Percentiles rank a stretch among this genome's conserved stretches.
These are phyloP conservation scores for Cystobasidiopsis lactophilus DNA, from an alignment of 768 basidiomycete species.

Conservation along the genomic window DNA sequence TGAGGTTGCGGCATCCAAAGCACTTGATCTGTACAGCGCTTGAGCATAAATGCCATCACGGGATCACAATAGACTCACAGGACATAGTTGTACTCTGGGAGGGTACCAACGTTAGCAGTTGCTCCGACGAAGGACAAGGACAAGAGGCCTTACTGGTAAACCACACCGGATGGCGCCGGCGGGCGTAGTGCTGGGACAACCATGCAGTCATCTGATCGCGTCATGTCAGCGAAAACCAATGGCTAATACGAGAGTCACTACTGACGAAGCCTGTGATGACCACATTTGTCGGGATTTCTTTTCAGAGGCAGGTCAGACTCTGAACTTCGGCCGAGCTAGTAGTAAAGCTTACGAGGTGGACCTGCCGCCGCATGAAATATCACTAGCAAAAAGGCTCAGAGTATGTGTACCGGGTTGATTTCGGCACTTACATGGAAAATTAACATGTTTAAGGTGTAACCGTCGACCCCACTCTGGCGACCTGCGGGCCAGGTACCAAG, in stretches of 20 bases:
- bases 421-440: not conserved
- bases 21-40: constrained; percentile 8
- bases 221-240: too few species aligned
- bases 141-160: constrained; percentile 15
- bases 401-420: not conserved
- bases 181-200: constrained; percentile 15
- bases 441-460: too few species aligned
- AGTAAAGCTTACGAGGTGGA: constrained; percentile 9
- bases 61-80: not conserved
- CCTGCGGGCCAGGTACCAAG: constrained; percentile 15
- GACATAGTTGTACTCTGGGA: constrained; percentile 1
- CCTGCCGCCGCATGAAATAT: constrained; percentile 1
- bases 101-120: too few species aligned
- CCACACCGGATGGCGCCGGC: constrained; percentile 14
- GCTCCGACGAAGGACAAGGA: not conserved
- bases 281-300: constrained; percentile 19
- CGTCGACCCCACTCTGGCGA: not conserved
- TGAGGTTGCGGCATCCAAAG: constrained; percentile 19
- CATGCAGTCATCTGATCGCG: too few species aligned
- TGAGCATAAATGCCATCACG: not conserved
- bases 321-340: not conserved
- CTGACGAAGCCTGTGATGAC: constrained; percentile 17
- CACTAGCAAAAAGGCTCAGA: not conserved
- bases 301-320: constrained; percentile 13
- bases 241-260: too few species aligned